Evolutionary conservation across 371 early-diverging fungal species (phyloP).

Genomic region (Thermomucor indicae-seudaticae): DNA sequence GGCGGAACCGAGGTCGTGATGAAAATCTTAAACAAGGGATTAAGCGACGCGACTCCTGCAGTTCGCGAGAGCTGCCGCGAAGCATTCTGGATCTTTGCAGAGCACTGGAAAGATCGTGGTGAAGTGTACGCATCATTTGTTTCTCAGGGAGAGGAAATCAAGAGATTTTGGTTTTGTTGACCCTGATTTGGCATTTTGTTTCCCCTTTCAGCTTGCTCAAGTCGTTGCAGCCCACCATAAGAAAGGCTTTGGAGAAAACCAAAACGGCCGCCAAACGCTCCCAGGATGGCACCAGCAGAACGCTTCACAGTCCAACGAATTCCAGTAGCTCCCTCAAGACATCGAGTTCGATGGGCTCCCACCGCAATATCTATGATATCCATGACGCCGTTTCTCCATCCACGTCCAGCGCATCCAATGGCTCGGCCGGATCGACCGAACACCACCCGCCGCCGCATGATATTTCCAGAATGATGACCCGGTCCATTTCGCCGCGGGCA

Average conservation of each 20-base stretch:
- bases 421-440: conserved; percentile 11
- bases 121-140: conserved; percentile 22
- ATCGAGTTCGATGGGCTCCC: conserved; percentile 28
- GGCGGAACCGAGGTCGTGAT: conserved; percentile 29
- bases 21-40: conserved; percentile 31
- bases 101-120: conserved; percentile 40
- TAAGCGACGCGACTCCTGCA: conserved; percentile 40
- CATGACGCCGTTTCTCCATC: conserved; percentile 18
- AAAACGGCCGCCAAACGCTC: conserved; percentile 8
- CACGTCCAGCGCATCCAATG: conserved; percentile 15
- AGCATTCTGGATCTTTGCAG: conserved; percentile 41
- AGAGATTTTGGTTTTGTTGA: background rate
- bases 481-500: conserved; percentile 51
- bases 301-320: conserved; percentile 27
- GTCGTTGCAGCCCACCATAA: conserved; percentile 14
- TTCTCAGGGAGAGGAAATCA: background rate
- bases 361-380: conserved; percentile 18
- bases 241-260: conserved; percentile 34
- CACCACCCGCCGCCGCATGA: conserved; percentile 12
- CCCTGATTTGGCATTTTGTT: background rate
- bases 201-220: conserved; percentile 18
- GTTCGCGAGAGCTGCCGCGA: conserved; percentile 40
- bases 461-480: conserved; percentile 13
- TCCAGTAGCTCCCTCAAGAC: conserved; percentile 26
- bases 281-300: conserved; percentile 1